Evolutionary conservation across 768 basidiomycete genomes (phyloP).

Genomic region (Lentinula guzmanii): DNA sequence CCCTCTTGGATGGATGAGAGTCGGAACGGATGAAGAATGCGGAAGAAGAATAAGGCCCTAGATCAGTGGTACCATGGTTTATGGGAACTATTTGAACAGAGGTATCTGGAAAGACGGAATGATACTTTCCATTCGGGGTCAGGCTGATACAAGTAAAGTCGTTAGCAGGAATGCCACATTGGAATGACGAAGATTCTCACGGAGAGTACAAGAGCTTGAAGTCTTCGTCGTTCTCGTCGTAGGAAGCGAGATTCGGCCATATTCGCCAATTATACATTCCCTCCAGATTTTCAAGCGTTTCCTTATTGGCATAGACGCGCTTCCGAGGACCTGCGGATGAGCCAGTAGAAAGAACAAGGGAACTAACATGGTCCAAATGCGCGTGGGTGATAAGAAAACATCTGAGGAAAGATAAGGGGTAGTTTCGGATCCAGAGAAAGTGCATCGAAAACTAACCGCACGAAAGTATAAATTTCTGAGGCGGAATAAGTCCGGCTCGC

Average conservation of each 20-base stretch:
- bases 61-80: constrained; percentile 60
- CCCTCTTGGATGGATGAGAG: constrained; percentile 37
- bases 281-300: constrained; percentile 65
- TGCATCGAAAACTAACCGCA: constrained; percentile 29
- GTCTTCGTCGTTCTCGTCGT: constrained; percentile 56
- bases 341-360: constrained; percentile 81
- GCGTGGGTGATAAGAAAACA: constrained; percentile 85
- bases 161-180: constrained; percentile 4
- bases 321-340: constrained; percentile 58
- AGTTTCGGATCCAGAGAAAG: neutral
- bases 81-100: constrained; percentile 65
- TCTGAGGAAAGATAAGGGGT: constrained; percentile 28
- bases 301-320: constrained; percentile 53
- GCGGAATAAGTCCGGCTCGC: constrained; percentile 28
- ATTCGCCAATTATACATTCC: constrained; percentile 69
- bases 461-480: constrained; percentile 48
- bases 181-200: constrained; percentile 34
- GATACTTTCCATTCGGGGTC: constrained; percentile 45
- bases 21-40: constrained; percentile 84
- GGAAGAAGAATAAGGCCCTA: constrained; percentile 62
- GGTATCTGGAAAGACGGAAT: constrained; percentile 43
- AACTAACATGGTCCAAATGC: constrained; percentile 85
- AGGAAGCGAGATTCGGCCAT: constrained; percentile 83
- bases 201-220: constrained; percentile 56
- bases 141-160: constrained; percentile 30